Conservation (phyloP, 192 early-diverging fungal genomes). For the Oehlia diaphana region DNA sequence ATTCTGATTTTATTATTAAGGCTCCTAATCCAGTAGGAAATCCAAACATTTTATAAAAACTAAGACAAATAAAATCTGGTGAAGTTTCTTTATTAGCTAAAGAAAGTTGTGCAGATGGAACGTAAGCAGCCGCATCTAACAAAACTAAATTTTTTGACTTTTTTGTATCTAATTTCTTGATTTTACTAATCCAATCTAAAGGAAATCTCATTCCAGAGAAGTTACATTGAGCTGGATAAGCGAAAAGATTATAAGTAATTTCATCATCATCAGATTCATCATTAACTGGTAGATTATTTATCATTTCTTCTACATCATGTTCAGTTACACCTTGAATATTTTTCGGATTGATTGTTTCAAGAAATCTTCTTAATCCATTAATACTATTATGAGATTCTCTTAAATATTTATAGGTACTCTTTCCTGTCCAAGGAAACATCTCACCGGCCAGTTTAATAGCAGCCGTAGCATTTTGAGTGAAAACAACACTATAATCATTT, state of each 20-base stretch:
- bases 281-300: no score
- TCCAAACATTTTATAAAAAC: constrained; percentile 91
- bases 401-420: constrained; percentile 58
- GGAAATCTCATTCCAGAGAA: constrained; percentile 75
- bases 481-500: constrained; percentile 66
- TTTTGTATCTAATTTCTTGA: constrained; percentile 40
- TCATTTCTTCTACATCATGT: constrained; percentile 28
- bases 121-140: constrained; percentile 75
- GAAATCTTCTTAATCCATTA: constrained; percentile 68
- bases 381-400: constrained; percentile 73
- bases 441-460: constrained; percentile 78
- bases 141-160: constrained; percentile 52
- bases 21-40: constrained; percentile 82
- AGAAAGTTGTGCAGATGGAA: constrained; percentile 61
- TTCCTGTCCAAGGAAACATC: constrained; percentile 53
- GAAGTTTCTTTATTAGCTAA: constrained; percentile 47
- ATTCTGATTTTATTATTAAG: constrained; percentile 62
- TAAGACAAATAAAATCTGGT: constrained; percentile 71
- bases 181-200: constrained; percentile 51
- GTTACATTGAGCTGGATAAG: constrained; percentile 87
- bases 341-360: constrained; percentile 34
- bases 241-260: constrained; percentile 56
- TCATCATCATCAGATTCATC: background rate
- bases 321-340: constrained; percentile 31
- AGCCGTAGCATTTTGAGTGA: constrained; percentile 77